Conservation (phyloP, 805 yeast genomes). For the Yarrowia phangngaensis region DNA sequence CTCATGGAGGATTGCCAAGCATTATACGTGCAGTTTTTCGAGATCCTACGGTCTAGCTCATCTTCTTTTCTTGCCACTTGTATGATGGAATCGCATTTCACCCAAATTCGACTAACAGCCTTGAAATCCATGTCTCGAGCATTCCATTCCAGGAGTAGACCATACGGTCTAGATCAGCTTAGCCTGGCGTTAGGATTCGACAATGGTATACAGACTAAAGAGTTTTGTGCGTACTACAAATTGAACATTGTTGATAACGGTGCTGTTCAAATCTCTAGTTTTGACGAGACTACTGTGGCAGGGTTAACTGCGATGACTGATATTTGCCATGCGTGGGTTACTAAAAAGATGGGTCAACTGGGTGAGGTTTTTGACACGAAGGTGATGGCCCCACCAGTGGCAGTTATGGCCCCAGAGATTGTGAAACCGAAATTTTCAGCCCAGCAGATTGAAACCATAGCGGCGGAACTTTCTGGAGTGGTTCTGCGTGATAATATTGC, state of each 20-base stretch:
- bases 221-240: constrained; percentile 45
- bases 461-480: constrained; percentile 24
- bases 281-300: constrained; percentile 41
- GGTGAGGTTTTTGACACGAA: background rate
- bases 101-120: constrained; percentile 72
- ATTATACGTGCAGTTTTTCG: constrained; percentile 61
- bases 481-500: background rate
- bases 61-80: constrained; percentile 70
- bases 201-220: constrained; percentile 47
- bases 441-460: constrained; percentile 28
- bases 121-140: constrained; percentile 61
- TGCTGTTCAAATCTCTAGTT: constrained; percentile 46
- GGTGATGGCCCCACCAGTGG: constrained; percentile 10
- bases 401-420: constrained; percentile 23
- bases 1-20: constrained; percentile 57
- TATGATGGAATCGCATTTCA: constrained; percentile 72
- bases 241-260: constrained; percentile 39
- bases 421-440: constrained; percentile 26
- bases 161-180: constrained; percentile 52
- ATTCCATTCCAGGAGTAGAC: constrained; percentile 66
- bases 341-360: constrained; percentile 36
- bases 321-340: constrained; percentile 46
- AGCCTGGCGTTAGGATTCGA: constrained; percentile 63
- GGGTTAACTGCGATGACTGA: constrained; percentile 47
- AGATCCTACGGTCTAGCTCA: constrained; percentile 36